These are phyloP conservation scores for Auxenochlorella pyrenoidosa DNA, from an alignment of 139 green algal genomes.

Conservation along the genomic window DNA sequence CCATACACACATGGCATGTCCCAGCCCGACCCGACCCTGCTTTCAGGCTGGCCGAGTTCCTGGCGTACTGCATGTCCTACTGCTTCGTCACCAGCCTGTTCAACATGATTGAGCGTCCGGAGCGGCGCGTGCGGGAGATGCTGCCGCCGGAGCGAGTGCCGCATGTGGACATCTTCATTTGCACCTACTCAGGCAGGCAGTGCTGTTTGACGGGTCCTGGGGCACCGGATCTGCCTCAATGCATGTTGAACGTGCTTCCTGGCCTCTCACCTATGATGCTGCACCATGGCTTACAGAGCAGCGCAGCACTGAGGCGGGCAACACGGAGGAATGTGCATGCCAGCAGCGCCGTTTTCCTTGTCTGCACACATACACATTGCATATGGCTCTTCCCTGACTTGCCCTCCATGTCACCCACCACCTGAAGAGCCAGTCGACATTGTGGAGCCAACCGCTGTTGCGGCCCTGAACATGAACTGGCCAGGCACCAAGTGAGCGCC, in stretches of 20 bases:
- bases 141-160: slow-evolving; percentile 1
- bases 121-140: slow-evolving; percentile 23
- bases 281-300: too few relatives aligned
- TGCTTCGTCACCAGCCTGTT: slow-evolving; percentile 25
- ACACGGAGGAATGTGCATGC: too few relatives aligned
- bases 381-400: too few relatives aligned
- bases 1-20: too few relatives aligned
- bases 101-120: slow-evolving; percentile 24
- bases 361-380: too few relatives aligned
- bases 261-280: too few relatives aligned
- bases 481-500: slow-evolving; percentile 16
- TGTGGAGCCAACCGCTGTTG: slow-evolving; percentile 38
- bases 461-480: slow-evolving; percentile 41
- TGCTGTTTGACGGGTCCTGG: too few relatives aligned
- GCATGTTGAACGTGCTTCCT: too few relatives aligned
- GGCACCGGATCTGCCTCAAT: too few relatives aligned
- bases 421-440: slow-evolving; percentile 30
- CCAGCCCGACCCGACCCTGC: too few relatives aligned
- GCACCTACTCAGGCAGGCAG: slow-evolving; percentile 10
- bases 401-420: neutral
- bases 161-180: slow-evolving; percentile 32
- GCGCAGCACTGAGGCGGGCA: too few relatives aligned
- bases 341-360: too few relatives aligned
- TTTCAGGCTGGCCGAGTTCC: slow-evolving; percentile 2
- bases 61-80: slow-evolving; percentile 27